These are phyloP conservation scores for Fusarium sp. DNA, from an alignment of 2,329 filamentous ascomycete genomes.

Conservation along the genomic window DNA sequence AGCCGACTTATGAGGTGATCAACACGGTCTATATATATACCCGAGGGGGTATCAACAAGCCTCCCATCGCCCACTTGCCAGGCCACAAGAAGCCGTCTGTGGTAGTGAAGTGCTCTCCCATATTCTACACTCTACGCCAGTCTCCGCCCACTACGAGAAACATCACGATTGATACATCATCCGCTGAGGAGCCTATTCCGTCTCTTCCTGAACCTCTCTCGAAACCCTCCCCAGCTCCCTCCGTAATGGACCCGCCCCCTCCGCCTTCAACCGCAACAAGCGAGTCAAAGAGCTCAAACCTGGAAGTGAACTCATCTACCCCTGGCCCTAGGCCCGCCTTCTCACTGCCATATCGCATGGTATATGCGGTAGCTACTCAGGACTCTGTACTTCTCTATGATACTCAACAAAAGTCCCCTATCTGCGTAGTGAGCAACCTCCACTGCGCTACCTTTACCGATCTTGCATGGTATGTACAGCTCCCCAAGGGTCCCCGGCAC, in stretches of 20 bases:
- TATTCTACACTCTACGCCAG: conserved; percentile 86
- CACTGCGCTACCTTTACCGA: conserved; percentile 99
- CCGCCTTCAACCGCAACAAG: conserved; percentile 64
- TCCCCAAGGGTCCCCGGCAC: neutral
- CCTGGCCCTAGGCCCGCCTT: conserved; percentile 79
- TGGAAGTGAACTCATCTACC: conserved; percentile 61
- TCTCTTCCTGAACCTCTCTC: conserved; percentile 86
- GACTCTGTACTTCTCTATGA: conserved; percentile 96
- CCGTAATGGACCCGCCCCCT: conserved; percentile 87
- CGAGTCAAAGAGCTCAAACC: conserved; percentile 61
- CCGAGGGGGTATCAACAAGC: conserved; percentile 94
- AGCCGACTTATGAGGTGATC: conserved; percentile 84
- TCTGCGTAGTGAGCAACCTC: conserved; percentile 95
- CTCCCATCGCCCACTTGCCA: conserved; percentile 92
- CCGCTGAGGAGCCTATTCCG: conserved; percentile 84
- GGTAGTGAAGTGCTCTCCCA: conserved; percentile 91
- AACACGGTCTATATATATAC: conserved; percentile 99
- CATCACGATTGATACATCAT: conserved; percentile 95
- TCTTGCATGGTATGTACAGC: conserved; percentile 80
- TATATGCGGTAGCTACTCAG: conserved; percentile 97
- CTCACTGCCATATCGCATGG: conserved; percentile 88
- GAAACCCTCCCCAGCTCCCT: conserved; percentile 66
- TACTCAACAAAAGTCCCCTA: conserved; percentile 93
- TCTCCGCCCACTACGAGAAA: conserved; percentile 78
- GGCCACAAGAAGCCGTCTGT: conserved; percentile 99